Evolutionary conservation across 345 rosid genomes (phyloP), one percentile per base, ranked within the genome.

Genomic region (Lumnitzera littorea): DNA sequence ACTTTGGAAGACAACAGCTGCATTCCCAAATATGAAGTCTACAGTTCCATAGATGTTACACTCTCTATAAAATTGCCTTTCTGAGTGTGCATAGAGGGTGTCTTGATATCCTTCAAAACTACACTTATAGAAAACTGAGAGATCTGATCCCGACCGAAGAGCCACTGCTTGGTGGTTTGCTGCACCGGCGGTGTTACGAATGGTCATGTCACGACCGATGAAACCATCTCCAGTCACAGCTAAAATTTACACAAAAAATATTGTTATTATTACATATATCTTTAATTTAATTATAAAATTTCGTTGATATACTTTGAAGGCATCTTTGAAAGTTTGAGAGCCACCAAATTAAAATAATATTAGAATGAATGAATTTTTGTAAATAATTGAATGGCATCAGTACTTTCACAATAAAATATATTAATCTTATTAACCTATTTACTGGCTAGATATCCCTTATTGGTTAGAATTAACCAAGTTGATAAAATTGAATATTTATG

Each of bases 121-220:
- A n/a, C 76, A 62, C 16, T 72, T 64, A 57, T 58, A 76, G 53
- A 58, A 66, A 13, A 72, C 80, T 2, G 76, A 76, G 31, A 72
- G 71, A 23, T 76, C 80, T 1, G 80, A 76, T 54, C 71, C 80
- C 5, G 72, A 72, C 11, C 80, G 71, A 23, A 76, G 63, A 10
- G 80, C 80, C 9, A 76, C 77, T 11, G 80, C 80, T 59, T 76
- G 80, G 57, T 76, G 80, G 60, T 76, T 76, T 29, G 31, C 62
- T 12, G 80, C 74, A 3, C 80, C 80, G 4, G 80, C 71, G 0
- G 71, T 76, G 69, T 76, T 76, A 60, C 73, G 76, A 55, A 76
- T 16, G 12, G 76, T 72, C 2, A 72, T 53, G 58, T 72, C 76
- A 14, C 68, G 53, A 2, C 71, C 80, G 20, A 76, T 64, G 68